phyloP scores from a whole-genome alignment of 441 rosid genomes.

The Adansonia gregorii region DNA sequence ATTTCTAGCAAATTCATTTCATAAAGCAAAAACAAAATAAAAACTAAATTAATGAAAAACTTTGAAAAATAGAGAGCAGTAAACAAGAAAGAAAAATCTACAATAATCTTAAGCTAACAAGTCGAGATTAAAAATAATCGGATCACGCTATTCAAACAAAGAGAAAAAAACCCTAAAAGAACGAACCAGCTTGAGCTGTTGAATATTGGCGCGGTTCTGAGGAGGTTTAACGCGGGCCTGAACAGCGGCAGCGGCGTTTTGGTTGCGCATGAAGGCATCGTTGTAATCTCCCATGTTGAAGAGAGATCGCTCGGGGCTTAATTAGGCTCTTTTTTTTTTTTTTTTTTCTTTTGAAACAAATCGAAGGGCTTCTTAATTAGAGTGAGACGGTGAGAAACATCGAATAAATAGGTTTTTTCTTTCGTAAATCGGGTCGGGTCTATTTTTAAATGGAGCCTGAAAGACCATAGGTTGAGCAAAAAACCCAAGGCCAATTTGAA shows the following conservation, averaged over 20 bases:
- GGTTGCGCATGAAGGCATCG: constrained; percentile 86
- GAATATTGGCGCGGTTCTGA: constrained; percentile 93
- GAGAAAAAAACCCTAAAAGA: constrained; percentile 19
- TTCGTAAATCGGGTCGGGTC: background rate
- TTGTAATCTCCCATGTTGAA: constrained; percentile 74
- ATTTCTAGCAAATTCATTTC: background rate
- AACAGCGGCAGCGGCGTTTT: constrained; percentile 69
- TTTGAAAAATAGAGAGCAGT: background rate
- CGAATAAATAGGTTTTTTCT: background rate
- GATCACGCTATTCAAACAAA: background rate
- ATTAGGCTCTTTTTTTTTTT: constrained; percentile 44
- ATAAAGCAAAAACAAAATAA: background rate
- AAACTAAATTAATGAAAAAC: background rate
- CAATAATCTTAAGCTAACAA: background rate
- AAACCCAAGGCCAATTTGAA: too few relatives aligned
- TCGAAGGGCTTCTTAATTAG: background rate
- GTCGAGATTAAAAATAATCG: background rate
- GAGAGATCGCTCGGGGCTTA: constrained; percentile 33
- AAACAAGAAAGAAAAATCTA: background rate
- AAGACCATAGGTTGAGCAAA: too few relatives aligned
- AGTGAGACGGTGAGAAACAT: background rate
- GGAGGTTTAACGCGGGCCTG: constrained; percentile 77
- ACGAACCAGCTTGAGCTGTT: constrained; percentile 93
- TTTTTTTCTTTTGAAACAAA: background rate
- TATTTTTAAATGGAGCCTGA: too few relatives aligned